phyloP scores from a whole-genome alignment of 139 green algal species.

The Limnomonas spitsbergensis region DNA sequence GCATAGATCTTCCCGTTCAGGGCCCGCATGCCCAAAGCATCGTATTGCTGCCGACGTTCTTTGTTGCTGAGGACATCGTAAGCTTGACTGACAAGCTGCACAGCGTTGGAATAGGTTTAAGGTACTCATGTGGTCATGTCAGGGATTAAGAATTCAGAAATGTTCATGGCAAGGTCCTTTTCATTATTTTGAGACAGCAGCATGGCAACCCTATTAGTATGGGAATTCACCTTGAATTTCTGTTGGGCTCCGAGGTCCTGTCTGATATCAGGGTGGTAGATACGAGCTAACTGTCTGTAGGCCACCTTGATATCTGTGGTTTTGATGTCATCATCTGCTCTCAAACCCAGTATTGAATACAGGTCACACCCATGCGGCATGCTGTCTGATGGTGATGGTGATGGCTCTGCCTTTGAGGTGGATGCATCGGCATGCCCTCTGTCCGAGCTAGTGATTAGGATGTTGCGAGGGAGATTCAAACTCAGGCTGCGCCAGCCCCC shows the following conservation, averaged over 20 bases:
- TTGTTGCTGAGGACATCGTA: neutral
- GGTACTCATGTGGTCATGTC: too few species aligned
- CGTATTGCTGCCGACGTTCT: neutral
- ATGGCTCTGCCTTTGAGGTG: too few species aligned
- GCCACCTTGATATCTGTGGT: neutral
- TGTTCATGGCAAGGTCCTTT: neutral
- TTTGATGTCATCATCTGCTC: too few species aligned
- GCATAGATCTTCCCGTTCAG: neutral
- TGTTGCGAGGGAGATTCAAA: too few species aligned
- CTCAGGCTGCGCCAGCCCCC: too few species aligned
- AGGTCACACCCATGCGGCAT: too few species aligned
- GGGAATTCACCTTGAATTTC: neutral
- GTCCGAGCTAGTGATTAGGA: too few species aligned
- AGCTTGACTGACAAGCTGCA: neutral
- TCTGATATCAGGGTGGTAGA: neutral
- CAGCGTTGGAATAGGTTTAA: neutral
- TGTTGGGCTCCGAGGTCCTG: neutral
- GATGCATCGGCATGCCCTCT: too few species aligned
- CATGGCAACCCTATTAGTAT: too few species aligned
- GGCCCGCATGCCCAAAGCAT: neutral
- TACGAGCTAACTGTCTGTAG: neutral
- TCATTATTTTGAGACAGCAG: too few species aligned
- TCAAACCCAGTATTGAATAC: too few species aligned
- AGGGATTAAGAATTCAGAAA: neutral
- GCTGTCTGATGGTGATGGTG: too few species aligned